phyloP scores from a whole-genome alignment of 2,329 filamentous ascomycete species.

The Hypoxylon sp. region DNA sequence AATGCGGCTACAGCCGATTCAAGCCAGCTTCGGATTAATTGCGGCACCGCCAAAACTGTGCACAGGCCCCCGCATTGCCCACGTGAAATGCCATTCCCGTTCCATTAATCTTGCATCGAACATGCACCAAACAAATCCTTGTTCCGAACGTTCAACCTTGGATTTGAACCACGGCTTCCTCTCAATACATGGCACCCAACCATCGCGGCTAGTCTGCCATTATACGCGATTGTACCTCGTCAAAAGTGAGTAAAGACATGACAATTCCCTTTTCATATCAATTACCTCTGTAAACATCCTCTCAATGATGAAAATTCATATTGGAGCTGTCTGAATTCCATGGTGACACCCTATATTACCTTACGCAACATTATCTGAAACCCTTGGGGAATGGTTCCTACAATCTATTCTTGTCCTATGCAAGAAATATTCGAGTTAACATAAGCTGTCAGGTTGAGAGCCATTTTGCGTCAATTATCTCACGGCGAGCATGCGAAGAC shows the following conservation, averaged over 20 bases:
- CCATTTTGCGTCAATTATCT: not conserved
- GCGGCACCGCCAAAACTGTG: not conserved
- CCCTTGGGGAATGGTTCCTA: slow-evolving; percentile 8
- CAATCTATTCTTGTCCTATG: slow-evolving; percentile 43
- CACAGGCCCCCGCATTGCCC: no score
- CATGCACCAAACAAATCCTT: slow-evolving; percentile 4
- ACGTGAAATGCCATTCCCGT: not conserved
- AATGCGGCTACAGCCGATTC: not conserved
- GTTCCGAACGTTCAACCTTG: not conserved
- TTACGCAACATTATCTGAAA: slow-evolving; percentile 69
- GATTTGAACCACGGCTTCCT: not conserved
- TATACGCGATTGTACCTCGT: not conserved
- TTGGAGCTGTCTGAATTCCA: slow-evolving; percentile 82
- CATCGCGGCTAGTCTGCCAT: not conserved
- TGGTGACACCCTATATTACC: slow-evolving; percentile 72
- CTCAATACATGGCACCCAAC: not conserved
- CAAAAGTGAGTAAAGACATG: slow-evolving; percentile 33
- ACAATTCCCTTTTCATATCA: not conserved
- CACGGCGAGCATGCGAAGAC: slow-evolving; percentile 32
- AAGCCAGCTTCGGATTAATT: slow-evolving; percentile 16
- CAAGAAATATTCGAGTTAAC: slow-evolving; percentile 17
- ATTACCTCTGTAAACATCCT: slow-evolving; percentile 1
- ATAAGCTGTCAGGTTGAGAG: not conserved
- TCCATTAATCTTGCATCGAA: not conserved
- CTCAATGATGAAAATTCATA: slow-evolving; percentile 65